Evolutionary conservation across 306 rosid species (phyloP), one percentile per base, ranked within the genome.

Genomic region (Pueraria montana): DNA sequence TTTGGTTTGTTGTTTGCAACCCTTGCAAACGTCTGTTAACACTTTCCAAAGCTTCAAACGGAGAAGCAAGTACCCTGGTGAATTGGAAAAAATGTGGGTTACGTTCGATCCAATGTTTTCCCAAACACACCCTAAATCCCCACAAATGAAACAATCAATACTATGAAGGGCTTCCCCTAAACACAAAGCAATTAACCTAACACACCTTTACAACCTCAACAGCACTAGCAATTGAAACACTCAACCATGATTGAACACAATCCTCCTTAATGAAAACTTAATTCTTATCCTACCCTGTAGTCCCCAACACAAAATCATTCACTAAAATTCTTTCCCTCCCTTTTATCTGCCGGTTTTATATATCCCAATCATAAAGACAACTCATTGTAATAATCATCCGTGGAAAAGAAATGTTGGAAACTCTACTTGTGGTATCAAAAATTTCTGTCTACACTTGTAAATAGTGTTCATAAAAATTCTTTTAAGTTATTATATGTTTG

Each of bases 361-460:
- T 56, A 74, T 50, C 42, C 61, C 45, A n/a, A 24, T 65, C 76
- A 63, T 55, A 42, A 61, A 7, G 20, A 42, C 3, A 65, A 65
- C 14, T 74, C 80, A 66, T 45, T 11, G 59, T 59, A 69, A 38
- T 20, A 62, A 74, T 38, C 18, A 66, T 34, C 24, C 24, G 36
- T 50, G 72, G 36, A 69, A 63, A 76, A 13, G 62, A 56, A 76
- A 80, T 77, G 63, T 53, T 74, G 48, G 45, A 77, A 82, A 66
- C 86, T 74, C 59, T 32, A 50, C 34, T 32, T 62, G 27, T 48
- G 83, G 52, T 61, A 61, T 79, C 38, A 87, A 85, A 89, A 87
- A 55, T 17, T 74, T 80, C 75, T 73, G 62, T 80, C 72, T 20
- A 74, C 27, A 74, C 78, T 76, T 52, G 73, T 38, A 67, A 48